These are phyloP conservation scores for Cenchrus fungigraminus DNA, from an alignment of 176 grass and related monocot genomes.

Conservation along the genomic window DNA sequence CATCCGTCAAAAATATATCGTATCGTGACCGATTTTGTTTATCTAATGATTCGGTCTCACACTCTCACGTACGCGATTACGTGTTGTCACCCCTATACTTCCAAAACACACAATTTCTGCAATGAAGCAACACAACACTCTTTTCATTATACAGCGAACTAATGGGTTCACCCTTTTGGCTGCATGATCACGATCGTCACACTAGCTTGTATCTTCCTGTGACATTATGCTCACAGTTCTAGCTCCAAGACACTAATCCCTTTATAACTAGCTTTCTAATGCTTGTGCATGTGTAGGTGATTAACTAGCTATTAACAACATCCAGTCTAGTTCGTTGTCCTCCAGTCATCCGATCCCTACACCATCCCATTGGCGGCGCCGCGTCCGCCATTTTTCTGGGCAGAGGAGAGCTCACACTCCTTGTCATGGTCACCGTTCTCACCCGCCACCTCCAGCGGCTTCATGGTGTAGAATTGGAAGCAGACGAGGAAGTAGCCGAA, in stretches of 20 bases:
- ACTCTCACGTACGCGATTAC: background rate
- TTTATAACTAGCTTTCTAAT: background rate
- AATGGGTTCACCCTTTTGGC: background rate
- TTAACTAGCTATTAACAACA: constrained; percentile 21
- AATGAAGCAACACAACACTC: background rate
- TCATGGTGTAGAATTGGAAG: constrained; percentile 72
- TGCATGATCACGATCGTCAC: background rate
- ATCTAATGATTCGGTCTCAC: background rate
- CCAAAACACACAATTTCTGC: background rate
- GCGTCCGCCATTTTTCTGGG: constrained; percentile 24
- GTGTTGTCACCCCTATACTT: background rate
- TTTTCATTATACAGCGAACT: background rate
- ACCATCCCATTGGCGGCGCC: background rate
- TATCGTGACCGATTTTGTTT: background rate
- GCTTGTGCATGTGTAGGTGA: constrained; percentile 5
- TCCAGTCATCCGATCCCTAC: background rate
- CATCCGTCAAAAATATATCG: background rate
- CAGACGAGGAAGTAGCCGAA: constrained; percentile 62
- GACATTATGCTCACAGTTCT: constrained; percentile 1
- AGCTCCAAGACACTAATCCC: background rate
- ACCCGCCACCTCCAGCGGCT: constrained; percentile 47
- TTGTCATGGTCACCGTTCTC: background rate
- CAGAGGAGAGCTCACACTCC: constrained; percentile 40
- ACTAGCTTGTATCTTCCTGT: constrained; percentile 3
- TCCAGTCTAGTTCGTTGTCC: background rate